Base-by-base conservation (phyloP, 345 rosid genomes). In the Linum usitatissimum region DNA sequence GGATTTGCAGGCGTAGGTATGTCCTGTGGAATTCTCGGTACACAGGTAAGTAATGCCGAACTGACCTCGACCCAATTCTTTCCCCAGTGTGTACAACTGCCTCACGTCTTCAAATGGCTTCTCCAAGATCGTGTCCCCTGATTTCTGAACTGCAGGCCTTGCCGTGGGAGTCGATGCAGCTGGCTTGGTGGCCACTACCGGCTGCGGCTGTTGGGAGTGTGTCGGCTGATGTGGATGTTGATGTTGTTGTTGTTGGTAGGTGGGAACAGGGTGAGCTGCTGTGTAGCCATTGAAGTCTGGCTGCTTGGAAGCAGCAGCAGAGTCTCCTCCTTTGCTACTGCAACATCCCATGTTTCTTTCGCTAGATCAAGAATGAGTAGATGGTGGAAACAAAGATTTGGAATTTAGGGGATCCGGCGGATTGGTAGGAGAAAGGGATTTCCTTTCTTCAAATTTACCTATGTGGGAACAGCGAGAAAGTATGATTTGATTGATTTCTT, bases 11-110 rank as follows among this genome's bases (percentile, higher is more conserved):
- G 97, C 97, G 62, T 81, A 85, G 10, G 28, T 57, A 18, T 78
- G 72, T 51, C 88, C 86, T n/a, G 85, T 80, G 19, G 97, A 79
- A 12, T 75, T 85, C 85, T 90, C 95, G 6, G 79, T 77, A 72
- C 95, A 90, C 13, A 79, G 45, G 64, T 87, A 90, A 6, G 92
- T 87, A 30, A 86, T 81, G 40, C 97, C 95, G 66, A 84, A 86
- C 20, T 84, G 95, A 63, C 97, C 97, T 62, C 95, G 82, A 58
- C 97, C 97, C 66, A 90, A 62, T 74, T 87, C 92, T 23, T 77
- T 82, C 3, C 95, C 86, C 0, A 90, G 69, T 1, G 76, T 76
- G 57, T 81, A 90, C 69, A 57, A 66, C 51, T 71, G 73, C 73
- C 54, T 85, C 62, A 90, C 69, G 63, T 90, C 92, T 31, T 85